These are phyloP conservation scores for Leucosporidium yakuticum DNA, from an alignment of 768 basidiomycete genomes.

Conservation along the genomic window DNA sequence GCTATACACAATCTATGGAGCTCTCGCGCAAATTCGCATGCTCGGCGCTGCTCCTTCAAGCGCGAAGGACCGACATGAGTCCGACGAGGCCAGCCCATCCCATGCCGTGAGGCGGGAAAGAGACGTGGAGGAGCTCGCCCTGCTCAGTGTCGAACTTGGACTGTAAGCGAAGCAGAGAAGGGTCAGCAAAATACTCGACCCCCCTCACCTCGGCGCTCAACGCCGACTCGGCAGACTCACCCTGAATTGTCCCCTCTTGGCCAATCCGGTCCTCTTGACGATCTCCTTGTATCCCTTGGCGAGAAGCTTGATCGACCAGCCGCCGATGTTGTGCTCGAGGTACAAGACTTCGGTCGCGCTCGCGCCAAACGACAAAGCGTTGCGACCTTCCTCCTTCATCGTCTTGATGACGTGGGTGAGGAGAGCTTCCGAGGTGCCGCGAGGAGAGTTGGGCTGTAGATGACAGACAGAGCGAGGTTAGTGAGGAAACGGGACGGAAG, in stretches of 20 bases:
- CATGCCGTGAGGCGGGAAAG: slow-evolving; percentile 16
- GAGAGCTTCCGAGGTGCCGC: slow-evolving; percentile 25
- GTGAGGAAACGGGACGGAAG: too few species aligned
- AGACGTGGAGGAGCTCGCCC: slow-evolving; percentile 16
- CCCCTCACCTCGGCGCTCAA: too few species aligned
- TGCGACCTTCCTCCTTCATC: slow-evolving; percentile 25
- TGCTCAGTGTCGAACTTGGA: slow-evolving; percentile 27
- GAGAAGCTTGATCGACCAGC: slow-evolving; percentile 18
- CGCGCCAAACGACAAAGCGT: slow-evolving; percentile 26
- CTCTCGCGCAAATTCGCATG: too few species aligned
- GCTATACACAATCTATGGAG: too few species aligned
- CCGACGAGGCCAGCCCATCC: slow-evolving; percentile 22
- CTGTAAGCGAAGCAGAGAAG: neutral
- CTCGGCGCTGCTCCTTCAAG: too few species aligned
- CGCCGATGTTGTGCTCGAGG: slow-evolving; percentile 18
- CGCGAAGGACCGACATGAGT: slow-evolving; percentile 11
- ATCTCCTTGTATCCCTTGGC: slow-evolving; percentile 29
- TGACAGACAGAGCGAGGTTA: too few species aligned
- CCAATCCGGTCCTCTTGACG: slow-evolving; percentile 14
- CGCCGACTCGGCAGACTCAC: neutral
- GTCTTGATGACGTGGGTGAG: slow-evolving; percentile 24
- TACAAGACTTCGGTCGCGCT: slow-evolving; percentile 10
- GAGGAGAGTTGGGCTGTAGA: slow-evolving; percentile 17
- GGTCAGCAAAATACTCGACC: too few species aligned
- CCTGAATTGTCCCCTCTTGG: slow-evolving; percentile 21